Conservation (phyloP, 2,329 filamentous ascomycete genomes). For the Aspergillus thermomutatus region DNA sequence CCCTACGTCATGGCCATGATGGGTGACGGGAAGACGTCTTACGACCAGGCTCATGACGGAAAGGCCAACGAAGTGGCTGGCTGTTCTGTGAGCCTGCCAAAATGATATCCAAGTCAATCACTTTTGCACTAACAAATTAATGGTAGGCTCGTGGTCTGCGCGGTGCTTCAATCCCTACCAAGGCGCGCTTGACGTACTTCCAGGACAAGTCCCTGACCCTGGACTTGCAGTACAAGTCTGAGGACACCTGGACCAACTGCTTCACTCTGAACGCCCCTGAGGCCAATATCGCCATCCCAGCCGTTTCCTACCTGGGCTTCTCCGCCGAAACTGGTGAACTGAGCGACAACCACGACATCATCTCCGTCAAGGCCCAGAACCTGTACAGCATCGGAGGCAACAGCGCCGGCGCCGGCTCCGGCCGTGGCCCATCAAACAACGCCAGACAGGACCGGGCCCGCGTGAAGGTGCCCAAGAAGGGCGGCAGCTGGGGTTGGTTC, state of each 20-base stretch:
- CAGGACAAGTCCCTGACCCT: conserved; percentile 88
- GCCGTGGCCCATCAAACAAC: conserved; percentile 20
- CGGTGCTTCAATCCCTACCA: conserved; percentile 74
- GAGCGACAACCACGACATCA: conserved; percentile 95
- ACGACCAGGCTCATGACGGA: conserved; percentile 92
- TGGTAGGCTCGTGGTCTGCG: conserved; percentile 75
- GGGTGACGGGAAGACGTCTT: conserved; percentile 81
- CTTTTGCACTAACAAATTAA: conserved; percentile 2
- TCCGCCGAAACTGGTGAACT: conserved; percentile 85
- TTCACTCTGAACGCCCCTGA: conserved; percentile 66
- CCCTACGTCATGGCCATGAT: conserved; percentile 99
- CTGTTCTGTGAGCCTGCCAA: conserved; percentile 63
- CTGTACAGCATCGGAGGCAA: conserved; percentile 61
- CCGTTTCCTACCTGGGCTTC: conserved; percentile 63
- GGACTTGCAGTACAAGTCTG: conserved; percentile 90
- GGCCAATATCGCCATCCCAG: conserved; percentile 73
- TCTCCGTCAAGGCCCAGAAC: conserved; percentile 81
- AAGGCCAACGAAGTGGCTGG: conserved; percentile 90
- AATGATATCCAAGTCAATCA: no score
- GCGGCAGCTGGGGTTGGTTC: conserved; percentile 64
- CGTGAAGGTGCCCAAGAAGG: conserved; percentile 21
- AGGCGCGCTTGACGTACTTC: conserved; percentile 89
- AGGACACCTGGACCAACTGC: conserved; percentile 84
- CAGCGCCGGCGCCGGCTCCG: conserved; percentile 17
- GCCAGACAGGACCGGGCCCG: conserved; percentile 20